Conservation (phyloP, 225 moss, liverwort and hornwort species). For the Asterella californica region DNA sequence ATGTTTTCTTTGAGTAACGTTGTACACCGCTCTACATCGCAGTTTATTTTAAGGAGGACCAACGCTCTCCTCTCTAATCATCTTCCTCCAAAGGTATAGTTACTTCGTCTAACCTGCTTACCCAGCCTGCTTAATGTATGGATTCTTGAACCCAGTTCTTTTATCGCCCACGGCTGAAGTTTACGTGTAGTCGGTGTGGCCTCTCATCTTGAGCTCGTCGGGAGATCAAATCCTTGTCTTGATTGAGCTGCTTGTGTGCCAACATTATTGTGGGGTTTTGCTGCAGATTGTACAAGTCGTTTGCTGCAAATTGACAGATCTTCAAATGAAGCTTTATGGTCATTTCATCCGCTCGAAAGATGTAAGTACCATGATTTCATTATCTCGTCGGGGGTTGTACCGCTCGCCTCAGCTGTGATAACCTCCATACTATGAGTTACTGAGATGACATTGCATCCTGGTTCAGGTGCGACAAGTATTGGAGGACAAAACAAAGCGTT, state of each 20-base stretch:
- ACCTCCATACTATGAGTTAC: not conserved
- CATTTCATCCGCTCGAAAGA: slow-evolving; percentile 95
- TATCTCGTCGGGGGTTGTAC: not conserved
- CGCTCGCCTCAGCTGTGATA: not conserved
- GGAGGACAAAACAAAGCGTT: slow-evolving; percentile 91
- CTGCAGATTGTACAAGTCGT: slow-evolving; percentile 86
- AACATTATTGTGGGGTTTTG: not conserved
- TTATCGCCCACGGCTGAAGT: not conserved
- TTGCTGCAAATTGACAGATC: slow-evolving; percentile 92
- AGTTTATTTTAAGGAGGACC: slow-evolving; percentile 93
- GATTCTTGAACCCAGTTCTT: not conserved
- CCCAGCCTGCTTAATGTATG: not conserved
- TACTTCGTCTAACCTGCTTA: not conserved
- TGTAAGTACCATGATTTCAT: slow-evolving; percentile 42
- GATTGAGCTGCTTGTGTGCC: too few species aligned
- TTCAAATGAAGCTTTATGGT: slow-evolving; percentile 74
- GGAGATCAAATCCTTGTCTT: too few species aligned
- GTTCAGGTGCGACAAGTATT: slow-evolving; percentile 88
- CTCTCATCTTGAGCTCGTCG: too few species aligned
- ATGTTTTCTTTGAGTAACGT: slow-evolving; percentile 8
- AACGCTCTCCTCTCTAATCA: slow-evolving; percentile 95
- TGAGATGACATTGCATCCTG: not conserved
- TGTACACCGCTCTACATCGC: slow-evolving; percentile 25
- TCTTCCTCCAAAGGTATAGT: slow-evolving; percentile 84
- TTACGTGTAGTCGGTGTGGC: too few species aligned